A percentile compares a stretch with the other conserved stretches of the same genome.
phyloP scores from a whole-genome alignment of 176 grass and related monocot species.

The Alloteropsis semialata region DNA sequence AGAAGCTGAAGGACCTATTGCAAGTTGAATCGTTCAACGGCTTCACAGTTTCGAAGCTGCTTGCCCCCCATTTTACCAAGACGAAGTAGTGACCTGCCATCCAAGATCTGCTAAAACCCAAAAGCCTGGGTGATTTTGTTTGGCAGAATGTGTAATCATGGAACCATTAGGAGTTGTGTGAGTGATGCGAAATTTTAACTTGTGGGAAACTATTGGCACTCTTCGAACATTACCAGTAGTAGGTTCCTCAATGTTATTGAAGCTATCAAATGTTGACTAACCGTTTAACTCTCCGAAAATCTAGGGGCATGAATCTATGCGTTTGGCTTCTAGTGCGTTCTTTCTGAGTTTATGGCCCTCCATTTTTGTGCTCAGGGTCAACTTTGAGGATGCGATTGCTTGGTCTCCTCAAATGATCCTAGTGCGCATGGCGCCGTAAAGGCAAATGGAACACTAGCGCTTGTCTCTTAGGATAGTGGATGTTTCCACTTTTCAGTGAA shows the following conservation, averaged over 20 bases:
- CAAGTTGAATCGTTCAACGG: constrained; percentile 88
- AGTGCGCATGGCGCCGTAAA: constrained; percentile 9
- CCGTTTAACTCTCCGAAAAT: not conserved
- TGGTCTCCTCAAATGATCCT: constrained; percentile 11
- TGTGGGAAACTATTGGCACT: constrained; percentile 15
- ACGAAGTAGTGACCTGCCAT: constrained; percentile 34
- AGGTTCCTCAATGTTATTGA: constrained; percentile 26
- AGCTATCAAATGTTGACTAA: constrained; percentile 15
- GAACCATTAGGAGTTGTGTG: constrained; percentile 26
- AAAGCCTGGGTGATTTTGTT: constrained; percentile 56
- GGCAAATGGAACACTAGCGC: not conserved
- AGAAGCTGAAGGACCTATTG: constrained; percentile 91
- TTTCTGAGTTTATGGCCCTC: not conserved
- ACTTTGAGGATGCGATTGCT: constrained; percentile 21
- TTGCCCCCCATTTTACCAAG: constrained; percentile 91
- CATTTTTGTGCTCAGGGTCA: not conserved
- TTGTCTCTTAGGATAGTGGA: not conserved
- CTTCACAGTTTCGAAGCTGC: constrained; percentile 78
- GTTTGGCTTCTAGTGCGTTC: not conserved
- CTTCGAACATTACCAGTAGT: constrained; percentile 23
- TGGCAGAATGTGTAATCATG: constrained; percentile 48
- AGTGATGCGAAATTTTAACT: constrained; percentile 33
- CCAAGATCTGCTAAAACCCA: constrained; percentile 42
- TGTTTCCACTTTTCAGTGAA: constrained; percentile 3
- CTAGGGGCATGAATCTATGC: not conserved